Evolutionary conservation across 352 stramenopile species (phyloP), one percentile per base, ranked within the genome.

Genomic region (Halophytophthora batemanensis): DNA sequence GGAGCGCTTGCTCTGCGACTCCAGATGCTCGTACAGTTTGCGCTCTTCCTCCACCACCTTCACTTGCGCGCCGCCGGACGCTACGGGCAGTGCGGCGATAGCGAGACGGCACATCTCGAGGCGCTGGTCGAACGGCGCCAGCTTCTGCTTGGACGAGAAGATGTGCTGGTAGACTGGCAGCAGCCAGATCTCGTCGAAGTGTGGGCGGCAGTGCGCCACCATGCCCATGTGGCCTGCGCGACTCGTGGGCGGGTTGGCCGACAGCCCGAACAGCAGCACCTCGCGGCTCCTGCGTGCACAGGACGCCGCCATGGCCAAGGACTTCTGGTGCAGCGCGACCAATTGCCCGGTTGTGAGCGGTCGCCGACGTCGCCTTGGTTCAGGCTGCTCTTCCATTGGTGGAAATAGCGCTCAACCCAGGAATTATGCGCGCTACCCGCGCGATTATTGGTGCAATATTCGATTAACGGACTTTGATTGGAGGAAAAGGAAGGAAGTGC

Each of bases 111-210:
- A 84, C 81, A 96, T 89, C 14, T 53, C 46, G 21, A 95, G 46
- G 50, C 87, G 81, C 49, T 94, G 64, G 4, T 75, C 50, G 61
- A 95, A 96, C 2, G 74, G 59, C 31, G 77, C 84, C 39, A 96
- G 75, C 38, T 78, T 45, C 31, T 71, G 68, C 68, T 96, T 96
- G 47, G 50, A 79, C 19, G 69, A 75, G 62, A 89, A 95, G 49
- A 95, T 95, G 65, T 96, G 87, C 52, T 88, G 79, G 58, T 90
- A 96, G 48, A 96, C 87, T 10, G 87, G 87, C 45, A 96, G 44
- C n/a, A 96, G 49, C 87, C 87, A 96, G 33, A 96, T 69, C 62
- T 96, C 80, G 50, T 96, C 86, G 44, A 87, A 93, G 29, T 82
- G 47, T 21, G 50, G 21, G 11, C 61, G 69, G 45, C 71, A 89